Conservation (phyloP, 805 yeast species). For the Starmerella kuoi region DNA sequence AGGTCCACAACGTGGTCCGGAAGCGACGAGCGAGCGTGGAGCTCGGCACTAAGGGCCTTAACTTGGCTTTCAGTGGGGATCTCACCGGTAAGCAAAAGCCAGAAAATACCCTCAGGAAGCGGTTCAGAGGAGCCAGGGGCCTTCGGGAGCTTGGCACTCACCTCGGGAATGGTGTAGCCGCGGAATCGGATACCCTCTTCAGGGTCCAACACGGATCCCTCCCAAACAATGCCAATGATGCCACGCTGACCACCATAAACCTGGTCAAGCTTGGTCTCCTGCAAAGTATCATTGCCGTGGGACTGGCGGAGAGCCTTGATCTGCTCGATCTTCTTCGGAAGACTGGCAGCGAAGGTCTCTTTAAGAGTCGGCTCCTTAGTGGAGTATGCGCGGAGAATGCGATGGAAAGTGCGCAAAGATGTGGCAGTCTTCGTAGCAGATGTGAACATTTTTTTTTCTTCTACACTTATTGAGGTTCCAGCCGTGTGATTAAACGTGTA, state of each 20-base stretch:
- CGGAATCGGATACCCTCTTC: constrained; percentile 79
- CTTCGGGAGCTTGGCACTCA: constrained; percentile 62
- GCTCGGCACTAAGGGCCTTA: constrained; percentile 57
- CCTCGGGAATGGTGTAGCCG: constrained; percentile 71
- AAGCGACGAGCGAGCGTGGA: constrained; percentile 63
- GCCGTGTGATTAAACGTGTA: neutral
- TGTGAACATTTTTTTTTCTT: constrained; percentile 8
- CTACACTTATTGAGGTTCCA: neutral
- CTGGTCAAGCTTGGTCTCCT: constrained; percentile 64
- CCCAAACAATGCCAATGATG: constrained; percentile 76
- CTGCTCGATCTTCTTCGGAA: constrained; percentile 87
- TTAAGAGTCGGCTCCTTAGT: constrained; percentile 46
- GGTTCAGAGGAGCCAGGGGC: constrained; percentile 54
- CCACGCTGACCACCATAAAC: constrained; percentile 91
- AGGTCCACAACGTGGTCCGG: constrained; percentile 68
- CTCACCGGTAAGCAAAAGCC: constrained; percentile 76
- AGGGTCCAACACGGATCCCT: constrained; percentile 75
- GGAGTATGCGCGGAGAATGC: constrained; percentile 21
- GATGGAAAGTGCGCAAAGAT: constrained; percentile 12
- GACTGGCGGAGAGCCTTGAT: constrained; percentile 80
- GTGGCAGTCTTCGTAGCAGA: constrained; percentile 10
- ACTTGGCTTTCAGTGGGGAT: constrained; percentile 63
- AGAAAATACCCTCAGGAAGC: constrained; percentile 70
- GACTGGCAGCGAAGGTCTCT: constrained; percentile 83
- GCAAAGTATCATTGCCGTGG: constrained; percentile 67